These are phyloP conservation scores for Alternaria atra DNA, from an alignment of 2,329 filamentous ascomycete genomes.

Conservation along the genomic window DNA sequence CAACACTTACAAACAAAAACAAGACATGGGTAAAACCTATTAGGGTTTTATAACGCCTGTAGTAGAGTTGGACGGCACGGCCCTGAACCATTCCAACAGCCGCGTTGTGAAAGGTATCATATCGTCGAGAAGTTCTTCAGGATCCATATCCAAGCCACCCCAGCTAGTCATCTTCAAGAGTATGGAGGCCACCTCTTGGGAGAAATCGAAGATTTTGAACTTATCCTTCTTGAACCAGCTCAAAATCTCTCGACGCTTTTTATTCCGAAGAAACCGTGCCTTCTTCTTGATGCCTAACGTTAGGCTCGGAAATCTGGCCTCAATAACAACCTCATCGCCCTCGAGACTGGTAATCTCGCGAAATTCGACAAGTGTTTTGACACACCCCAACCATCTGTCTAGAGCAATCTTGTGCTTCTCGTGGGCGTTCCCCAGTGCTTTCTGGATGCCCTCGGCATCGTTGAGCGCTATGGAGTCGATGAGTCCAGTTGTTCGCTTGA, in stretches of 20 bases:
- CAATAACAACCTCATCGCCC: not conserved
- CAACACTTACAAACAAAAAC: not conserved
- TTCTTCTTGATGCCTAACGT: not conserved
- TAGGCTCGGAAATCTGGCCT: not conserved
- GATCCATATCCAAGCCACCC: not conserved
- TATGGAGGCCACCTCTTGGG: not conserved
- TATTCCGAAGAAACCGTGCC: not conserved
- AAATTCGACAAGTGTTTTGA: not conserved
- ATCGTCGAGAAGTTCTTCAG: not conserved
- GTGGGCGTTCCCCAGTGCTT: not conserved
- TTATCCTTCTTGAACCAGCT: not conserved
- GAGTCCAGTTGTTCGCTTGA: not conserved
- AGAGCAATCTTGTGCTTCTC: not conserved
- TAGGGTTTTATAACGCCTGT: too few relatives aligned
- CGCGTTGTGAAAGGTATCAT: not conserved
- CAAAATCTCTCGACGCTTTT: not conserved
- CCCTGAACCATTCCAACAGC: not conserved
- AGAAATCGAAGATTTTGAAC: not conserved
- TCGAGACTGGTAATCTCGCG: not conserved
- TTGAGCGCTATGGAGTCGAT: not conserved
- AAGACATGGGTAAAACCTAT: not conserved
- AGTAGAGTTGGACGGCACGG: too few relatives aligned
- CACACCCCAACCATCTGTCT: conserved; percentile 4
- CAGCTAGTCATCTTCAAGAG: not conserved
- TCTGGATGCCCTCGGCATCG: not conserved